A percentile compares a stretch with the other conserved stretches of the same genome.
phyloP scores from a whole-genome alignment of 176 grass and related monocot genomes.

The Lolium perenne region DNA sequence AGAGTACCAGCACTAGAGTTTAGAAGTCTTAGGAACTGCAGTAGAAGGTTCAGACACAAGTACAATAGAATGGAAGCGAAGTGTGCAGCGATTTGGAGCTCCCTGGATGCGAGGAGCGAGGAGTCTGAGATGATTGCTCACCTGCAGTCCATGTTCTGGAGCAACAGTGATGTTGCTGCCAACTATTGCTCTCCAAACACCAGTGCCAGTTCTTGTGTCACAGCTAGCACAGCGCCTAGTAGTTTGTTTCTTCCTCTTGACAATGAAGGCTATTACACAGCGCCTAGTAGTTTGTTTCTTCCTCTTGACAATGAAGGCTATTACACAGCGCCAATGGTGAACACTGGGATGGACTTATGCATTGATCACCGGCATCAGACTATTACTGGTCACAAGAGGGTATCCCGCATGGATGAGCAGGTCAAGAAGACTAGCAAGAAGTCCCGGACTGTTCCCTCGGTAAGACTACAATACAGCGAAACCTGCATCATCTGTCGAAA shows the following conservation, averaged over 20 bases:
- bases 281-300: slow-evolving; percentile 9
- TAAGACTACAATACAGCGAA: slow-evolving; percentile 29
- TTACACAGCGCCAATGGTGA: neutral
- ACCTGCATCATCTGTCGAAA: neutral
- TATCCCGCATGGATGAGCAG: slow-evolving; percentile 7
- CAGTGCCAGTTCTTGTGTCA: slow-evolving; percentile 39
- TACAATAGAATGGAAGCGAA: slow-evolving; percentile 44
- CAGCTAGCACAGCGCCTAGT: slow-evolving; percentile 15
- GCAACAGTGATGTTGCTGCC: slow-evolving; percentile 32
- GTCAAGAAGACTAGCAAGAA: slow-evolving; percentile 23
- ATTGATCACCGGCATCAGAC: neutral
- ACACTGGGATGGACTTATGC: neutral
- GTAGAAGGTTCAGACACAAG: slow-evolving; percentile 10
- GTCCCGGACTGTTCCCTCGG: neutral
- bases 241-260: slow-evolving; percentile 11
- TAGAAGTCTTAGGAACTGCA: neutral
- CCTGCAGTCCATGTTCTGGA: slow-evolving; percentile 54
- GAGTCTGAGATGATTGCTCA: slow-evolving; percentile 62
- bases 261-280: neutral
- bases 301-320: neutral
- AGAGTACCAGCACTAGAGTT: neutral
- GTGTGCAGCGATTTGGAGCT: slow-evolving; percentile 21
- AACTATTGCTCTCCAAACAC: slow-evolving; percentile 33
- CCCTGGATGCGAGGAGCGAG: slow-evolving; percentile 17
- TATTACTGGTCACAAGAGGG: slow-evolving; percentile 29